Base-by-base conservation (phyloP, 768 basidiomycete genomes). In the Trametes coccinea region DNA sequence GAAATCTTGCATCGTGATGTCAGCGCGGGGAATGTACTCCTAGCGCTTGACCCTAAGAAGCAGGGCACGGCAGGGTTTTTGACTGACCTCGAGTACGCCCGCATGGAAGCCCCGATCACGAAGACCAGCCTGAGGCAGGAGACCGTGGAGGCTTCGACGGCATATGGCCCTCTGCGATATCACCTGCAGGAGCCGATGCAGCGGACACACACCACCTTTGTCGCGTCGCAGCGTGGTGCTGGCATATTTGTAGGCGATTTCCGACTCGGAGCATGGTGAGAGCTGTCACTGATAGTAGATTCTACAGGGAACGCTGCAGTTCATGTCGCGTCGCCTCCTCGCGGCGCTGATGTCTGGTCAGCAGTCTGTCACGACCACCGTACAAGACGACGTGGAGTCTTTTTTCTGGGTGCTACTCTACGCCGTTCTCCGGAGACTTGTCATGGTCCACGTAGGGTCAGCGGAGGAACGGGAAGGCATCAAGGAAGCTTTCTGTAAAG, bases 11-110 rank as follows among this genome's bases (percentile, higher is more conserved):
- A 76, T 43, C 65, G 73, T 3, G 72, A 77, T 48, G 62, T 76
- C 51, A 77, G 73, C 59, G 69, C 70, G 37, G 74, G 75, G 11
- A 76, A 75, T 48, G 66, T 78, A 5, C 67, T 77, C 13, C 71
- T 77, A 2, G n/a, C 56, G n/a, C 37, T 11, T 4, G 40, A 63
- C 63, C 1, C 52, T 22, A n/a, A 41, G 16, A 11, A 58, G 56
- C 16, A 55, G 57, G 45, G 62, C 43, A 1, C 16, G 5, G 47
- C 61, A 34, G 74, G 73, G 1, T 76, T 72, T 43, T 17, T 76
- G 49, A 74, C 66, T 16, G 75, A 75, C 53, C 53, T 75, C 2
- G 73, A 77, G 30, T 67, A 64, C 59, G 71, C 70, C 43, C 64
- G 52, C n/a, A 30, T 56, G 13, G 45, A 30, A 39, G 45, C 30